These are phyloP conservation scores for Chlorella sp. DNA, from an alignment of 139 green algal species.

Conservation along the genomic window DNA sequence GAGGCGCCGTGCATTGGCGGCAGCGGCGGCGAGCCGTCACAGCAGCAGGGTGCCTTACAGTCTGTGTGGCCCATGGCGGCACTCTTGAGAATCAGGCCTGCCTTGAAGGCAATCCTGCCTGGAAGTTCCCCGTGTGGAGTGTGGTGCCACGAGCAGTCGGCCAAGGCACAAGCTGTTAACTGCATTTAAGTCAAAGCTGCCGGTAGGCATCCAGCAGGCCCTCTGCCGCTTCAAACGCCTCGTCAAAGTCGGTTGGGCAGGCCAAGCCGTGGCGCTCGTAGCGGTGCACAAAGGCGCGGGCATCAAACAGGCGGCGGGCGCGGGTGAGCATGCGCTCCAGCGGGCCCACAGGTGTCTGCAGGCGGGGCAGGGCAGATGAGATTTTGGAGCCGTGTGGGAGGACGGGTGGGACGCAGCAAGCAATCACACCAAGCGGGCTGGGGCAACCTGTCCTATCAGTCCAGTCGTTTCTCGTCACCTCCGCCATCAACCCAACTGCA, in stretches of 20 bases:
- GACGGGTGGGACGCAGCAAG: not conserved
- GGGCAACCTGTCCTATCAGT: not conserved
- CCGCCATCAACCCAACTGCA: not conserved
- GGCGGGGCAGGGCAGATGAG: not conserved
- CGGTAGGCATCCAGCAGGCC: constrained; percentile 61
- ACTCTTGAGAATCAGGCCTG: too few relatives aligned
- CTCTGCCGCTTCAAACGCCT: constrained; percentile 70
- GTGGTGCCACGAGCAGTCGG: too few relatives aligned
- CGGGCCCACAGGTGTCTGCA: constrained; percentile 46
- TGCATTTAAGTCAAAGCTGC: constrained; percentile 25
- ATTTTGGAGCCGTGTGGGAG: too few relatives aligned
- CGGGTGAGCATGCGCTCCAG: constrained; percentile 53
- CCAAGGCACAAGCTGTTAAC: too few relatives aligned
- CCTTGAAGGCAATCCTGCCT: too few relatives aligned
- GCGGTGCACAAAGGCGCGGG: constrained; percentile 79
- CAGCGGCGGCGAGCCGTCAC: too few relatives aligned
- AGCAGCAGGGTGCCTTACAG: too few relatives aligned
- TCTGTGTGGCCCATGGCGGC: too few relatives aligned
- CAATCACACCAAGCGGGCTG: not conserved
- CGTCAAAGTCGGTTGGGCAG: constrained; percentile 56
- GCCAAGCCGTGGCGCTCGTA: constrained; percentile 77
- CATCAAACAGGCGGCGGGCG: constrained; percentile 66
- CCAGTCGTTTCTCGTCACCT: not conserved
- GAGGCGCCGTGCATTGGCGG: too few relatives aligned
- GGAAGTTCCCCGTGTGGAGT: too few relatives aligned